Conservation (phyloP, 169 alveolate genomes). For the Plasmodium berghei region DNA sequence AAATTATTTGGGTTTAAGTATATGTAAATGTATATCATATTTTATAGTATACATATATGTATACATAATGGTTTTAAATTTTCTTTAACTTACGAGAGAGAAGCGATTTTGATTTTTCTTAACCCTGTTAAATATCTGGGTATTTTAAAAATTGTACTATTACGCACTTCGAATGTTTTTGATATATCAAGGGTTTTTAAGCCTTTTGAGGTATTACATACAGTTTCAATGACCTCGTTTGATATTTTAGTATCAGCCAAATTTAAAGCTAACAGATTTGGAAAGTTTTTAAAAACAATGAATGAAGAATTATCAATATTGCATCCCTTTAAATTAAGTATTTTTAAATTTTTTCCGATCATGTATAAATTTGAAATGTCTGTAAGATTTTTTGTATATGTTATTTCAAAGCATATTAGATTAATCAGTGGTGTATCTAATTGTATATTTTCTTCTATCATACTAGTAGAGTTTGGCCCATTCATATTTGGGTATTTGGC, state of each 20-base stretch:
- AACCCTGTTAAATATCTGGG: conserved; percentile 20
- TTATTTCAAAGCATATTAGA: conserved; percentile 41
- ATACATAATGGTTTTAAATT: background rate
- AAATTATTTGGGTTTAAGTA: background rate
- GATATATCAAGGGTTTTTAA: conserved; percentile 42
- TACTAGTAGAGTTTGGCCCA: background rate
- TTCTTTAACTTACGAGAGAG: conserved; percentile 13
- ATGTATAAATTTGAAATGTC: conserved; percentile 40
- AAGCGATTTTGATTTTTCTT: conserved; percentile 18
- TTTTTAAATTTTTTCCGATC: conserved; percentile 38
- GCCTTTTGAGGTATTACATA: background rate
- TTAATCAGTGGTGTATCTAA: conserved; percentile 6
- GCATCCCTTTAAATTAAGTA: conserved; percentile 47
- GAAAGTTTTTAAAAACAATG: conserved; percentile 17
- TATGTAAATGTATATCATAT: background rate
- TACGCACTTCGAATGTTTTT: conserved; percentile 28
- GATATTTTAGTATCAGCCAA: conserved; percentile 63
- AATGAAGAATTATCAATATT: conserved; percentile 38
- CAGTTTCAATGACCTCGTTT: conserved; percentile 21
- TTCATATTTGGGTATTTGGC: no score
- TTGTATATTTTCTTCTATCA: background rate
- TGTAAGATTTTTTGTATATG: conserved; percentile 26
- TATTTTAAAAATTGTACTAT: conserved; percentile 29
- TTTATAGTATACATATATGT: no score
- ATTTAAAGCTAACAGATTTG: conserved; percentile 49